These are phyloP conservation scores for Colletotrichum lupini DNA, from an alignment of 2,329 filamentous ascomycete species.

Conservation along the genomic window DNA sequence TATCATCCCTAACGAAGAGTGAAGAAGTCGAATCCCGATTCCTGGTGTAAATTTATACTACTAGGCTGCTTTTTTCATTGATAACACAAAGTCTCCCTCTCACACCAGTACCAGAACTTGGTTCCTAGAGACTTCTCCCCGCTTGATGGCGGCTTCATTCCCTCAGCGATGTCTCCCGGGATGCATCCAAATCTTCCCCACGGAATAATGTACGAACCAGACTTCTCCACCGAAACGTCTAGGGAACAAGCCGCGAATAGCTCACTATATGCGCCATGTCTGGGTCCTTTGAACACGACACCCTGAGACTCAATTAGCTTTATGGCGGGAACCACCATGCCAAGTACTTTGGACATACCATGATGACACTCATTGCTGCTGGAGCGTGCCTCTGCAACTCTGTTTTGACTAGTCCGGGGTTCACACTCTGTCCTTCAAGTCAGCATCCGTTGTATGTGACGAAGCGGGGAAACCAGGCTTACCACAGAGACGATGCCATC, in stretches of 20 bases:
- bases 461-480: neutral
- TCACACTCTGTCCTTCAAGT: neutral
- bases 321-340: neutral
- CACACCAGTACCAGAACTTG: neutral
- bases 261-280: neutral
- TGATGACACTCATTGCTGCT: neutral
- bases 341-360: neutral
- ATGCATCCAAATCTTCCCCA: neutral
- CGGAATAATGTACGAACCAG: neutral
- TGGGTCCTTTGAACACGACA: neutral
- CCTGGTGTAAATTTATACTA: too few species aligned
- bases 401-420: neutral
- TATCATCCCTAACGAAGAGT: too few species aligned
- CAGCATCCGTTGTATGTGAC: neutral
- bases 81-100: neutral
- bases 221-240: neutral
- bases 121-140: neutral
- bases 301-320: neutral
- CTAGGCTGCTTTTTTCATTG: neutral
- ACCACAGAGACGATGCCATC: neutral
- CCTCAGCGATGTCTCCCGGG: neutral
- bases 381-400: neutral
- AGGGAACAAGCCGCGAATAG: neutral
- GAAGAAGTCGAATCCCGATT: too few species aligned
- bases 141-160: neutral